Conservation (phyloP, 495 filamentous ascomycete genomes). For the Trypethelium eluteriae region DNA sequence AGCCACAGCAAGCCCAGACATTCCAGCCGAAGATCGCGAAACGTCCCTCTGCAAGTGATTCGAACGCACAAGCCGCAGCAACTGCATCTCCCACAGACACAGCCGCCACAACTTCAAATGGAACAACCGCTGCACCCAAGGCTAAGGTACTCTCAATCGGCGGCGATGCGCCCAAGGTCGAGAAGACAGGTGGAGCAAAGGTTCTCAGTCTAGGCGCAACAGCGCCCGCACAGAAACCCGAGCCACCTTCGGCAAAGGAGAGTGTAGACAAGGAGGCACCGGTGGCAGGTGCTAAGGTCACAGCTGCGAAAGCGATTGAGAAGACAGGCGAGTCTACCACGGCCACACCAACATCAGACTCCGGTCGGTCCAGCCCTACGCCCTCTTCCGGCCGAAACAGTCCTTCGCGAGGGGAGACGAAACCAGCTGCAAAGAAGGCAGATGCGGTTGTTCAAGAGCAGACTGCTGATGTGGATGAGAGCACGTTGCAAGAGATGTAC, state of each 20-base stretch:
- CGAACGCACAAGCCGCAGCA: slow-evolving; percentile 21
- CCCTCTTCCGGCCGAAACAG: slow-evolving; percentile 72
- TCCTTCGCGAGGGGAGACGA: slow-evolving; percentile 49
- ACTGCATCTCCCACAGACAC: slow-evolving; percentile 40
- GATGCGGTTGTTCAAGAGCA: slow-evolving; percentile 85
- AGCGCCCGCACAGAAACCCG: slow-evolving; percentile 29
- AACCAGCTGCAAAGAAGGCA: slow-evolving; percentile 52
- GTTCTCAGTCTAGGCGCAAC: slow-evolving; percentile 28
- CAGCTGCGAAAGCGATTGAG: slow-evolving; percentile 73
- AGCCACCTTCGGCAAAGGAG: slow-evolving; percentile 39
- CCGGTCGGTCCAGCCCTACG: slow-evolving; percentile 66
- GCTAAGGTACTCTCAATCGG: slow-evolving; percentile 63
- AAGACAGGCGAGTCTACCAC: slow-evolving; percentile 57
- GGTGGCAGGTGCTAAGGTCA: slow-evolving; percentile 56
- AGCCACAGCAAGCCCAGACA: slow-evolving; percentile 49
- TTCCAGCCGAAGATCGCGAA: slow-evolving; percentile 57
- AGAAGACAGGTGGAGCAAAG: slow-evolving; percentile 34
- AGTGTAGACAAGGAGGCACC: slow-evolving; percentile 50
- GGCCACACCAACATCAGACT: slow-evolving; percentile 37
- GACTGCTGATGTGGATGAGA: slow-evolving; percentile 80
- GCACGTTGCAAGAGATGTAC: slow-evolving; percentile 88
- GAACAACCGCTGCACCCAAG: slow-evolving; percentile 47
- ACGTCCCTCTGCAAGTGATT: slow-evolving; percentile 38
- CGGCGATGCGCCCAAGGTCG: slow-evolving; percentile 44
- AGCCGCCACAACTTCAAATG: slow-evolving; percentile 39